phyloP scores from a whole-genome alignment of 768 basidiomycete species.

The Amyloporia xantha region DNA sequence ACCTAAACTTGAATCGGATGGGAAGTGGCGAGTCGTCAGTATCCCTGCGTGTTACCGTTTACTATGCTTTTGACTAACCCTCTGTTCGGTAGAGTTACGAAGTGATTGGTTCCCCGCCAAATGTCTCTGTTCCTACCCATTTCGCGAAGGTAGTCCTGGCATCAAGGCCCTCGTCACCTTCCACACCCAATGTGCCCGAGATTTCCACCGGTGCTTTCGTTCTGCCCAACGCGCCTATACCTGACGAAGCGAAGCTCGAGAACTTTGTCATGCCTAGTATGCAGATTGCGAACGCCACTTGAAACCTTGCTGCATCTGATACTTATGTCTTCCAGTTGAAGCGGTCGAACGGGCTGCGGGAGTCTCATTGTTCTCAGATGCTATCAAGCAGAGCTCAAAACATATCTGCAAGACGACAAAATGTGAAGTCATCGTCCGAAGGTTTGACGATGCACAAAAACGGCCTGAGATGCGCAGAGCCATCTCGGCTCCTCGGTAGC shows the following conservation, averaged over 20 bases:
- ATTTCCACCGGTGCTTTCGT: conserved; percentile 91
- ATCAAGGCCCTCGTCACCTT: conserved; percentile 66
- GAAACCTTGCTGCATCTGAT: conserved; percentile 1
- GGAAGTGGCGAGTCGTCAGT: conserved; percentile 93
- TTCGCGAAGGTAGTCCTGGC: conserved; percentile 94
- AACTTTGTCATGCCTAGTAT: conserved; percentile 78
- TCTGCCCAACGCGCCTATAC: conserved; percentile 88
- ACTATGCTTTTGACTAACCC: conserved; percentile 1
- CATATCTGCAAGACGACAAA: conserved; percentile 86
- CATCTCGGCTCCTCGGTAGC: conserved; percentile 36
- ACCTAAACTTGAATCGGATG: conserved; percentile 76
- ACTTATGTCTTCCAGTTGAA: conserved; percentile 53
- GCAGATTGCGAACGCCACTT: conserved; percentile 18
- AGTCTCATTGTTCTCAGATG: conserved; percentile 78
- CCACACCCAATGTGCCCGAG: conserved; percentile 63
- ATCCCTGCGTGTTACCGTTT: not conserved
- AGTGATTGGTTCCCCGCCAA: conserved; percentile 90
- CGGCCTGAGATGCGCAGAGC: conserved; percentile 45
- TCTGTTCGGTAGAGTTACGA: conserved; percentile 64
- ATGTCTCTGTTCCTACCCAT: conserved; percentile 91
- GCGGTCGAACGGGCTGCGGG: conserved; percentile 88
- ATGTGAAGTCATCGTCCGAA: conserved; percentile 81
- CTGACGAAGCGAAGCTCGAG: conserved; percentile 75
- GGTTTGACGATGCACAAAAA: conserved; percentile 89
- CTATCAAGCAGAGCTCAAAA: conserved; percentile 65